Evolutionary conservation across 441 rosid species (phyloP), one percentile per base, ranked within the genome.

Genomic region (Euphorbia schlechtendalii): DNA sequence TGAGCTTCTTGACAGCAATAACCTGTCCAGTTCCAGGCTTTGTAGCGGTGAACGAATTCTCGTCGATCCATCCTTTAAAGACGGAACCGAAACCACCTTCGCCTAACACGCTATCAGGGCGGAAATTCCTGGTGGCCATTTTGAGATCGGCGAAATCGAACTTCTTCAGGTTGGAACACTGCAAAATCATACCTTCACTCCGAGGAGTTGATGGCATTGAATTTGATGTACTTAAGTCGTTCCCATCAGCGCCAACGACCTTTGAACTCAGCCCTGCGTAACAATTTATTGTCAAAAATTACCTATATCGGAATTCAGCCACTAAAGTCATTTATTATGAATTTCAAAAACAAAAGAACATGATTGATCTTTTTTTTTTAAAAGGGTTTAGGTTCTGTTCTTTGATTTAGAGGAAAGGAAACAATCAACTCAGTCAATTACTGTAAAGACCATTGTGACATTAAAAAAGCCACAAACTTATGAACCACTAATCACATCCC

Each of bases 41-140:
- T 63, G 87, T 2, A 34, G 90, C 88, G 18, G 78, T 41, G 1
- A 79, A 73, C 18, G 90, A 72, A 58, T 79, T 69, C 74, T 84
- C 88, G 71, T 85, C 96, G 28, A 89, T 77, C 96, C 96, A 89
- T 13, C 96, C 96, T 79, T 89, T 89, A 49, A 84, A 87, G 61
- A 89, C 96, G 1, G 90, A 85, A 64, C 96, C 96, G 40, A 89
- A 89, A 11, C 96, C 96, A 30, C 96, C 96, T 78, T 89, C 96
- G 60, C 96, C 96, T 7, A 89, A 69, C 43, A 87, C 81, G 67
- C 92, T 87, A 63, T 89, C 96, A 1, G 88, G 86, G 53, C 94
- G 82, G 69, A 89, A 89, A 66, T 81, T 89, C 72, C 92, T 73
- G 43, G 96, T 89, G 60, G 96, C 83, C 67, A 59, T 59, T 70